phyloP scores from a whole-genome alignment of 257 asterid genomes.

The Solanum ossicruentum region DNA sequence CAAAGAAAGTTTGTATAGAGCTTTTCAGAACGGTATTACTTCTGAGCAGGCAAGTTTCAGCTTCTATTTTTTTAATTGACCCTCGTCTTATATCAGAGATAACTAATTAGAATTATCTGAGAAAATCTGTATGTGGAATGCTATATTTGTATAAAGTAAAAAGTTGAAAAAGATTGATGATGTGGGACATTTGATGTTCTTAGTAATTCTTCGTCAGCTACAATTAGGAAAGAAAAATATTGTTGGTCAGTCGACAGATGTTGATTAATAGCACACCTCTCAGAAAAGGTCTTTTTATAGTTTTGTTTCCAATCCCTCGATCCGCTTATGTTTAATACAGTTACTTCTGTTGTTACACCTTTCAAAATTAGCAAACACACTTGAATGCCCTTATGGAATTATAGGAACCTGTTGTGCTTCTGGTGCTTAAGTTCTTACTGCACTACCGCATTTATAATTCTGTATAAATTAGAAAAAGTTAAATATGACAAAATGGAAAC shows the following conservation, averaged over 20 bases:
- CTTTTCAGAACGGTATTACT: slow-evolving; percentile 77
- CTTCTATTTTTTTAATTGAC: background rate
- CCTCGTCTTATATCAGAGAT: background rate
- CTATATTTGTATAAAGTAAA: background rate
- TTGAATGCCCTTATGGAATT: background rate
- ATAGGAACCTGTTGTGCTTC: background rate
- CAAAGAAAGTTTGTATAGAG: slow-evolving; percentile 89
- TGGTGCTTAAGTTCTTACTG: background rate
- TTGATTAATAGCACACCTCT: background rate
- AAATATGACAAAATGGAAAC: background rate
- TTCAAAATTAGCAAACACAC: background rate
- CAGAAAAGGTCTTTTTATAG: background rate
- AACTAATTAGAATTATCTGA: background rate
- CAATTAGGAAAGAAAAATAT: background rate
- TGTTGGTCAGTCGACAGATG: background rate
- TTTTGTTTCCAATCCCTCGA: background rate
- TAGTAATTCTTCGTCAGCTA: background rate
- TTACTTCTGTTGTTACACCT: background rate
- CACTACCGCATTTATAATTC: background rate
- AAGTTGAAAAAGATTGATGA: background rate
- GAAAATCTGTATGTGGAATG: background rate
- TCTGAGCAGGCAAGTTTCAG: slow-evolving; percentile 62
- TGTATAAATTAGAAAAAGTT: background rate
- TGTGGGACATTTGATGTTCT: background rate
- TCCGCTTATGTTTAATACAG: background rate